Base-by-base conservation (phyloP, 2,329 filamentous ascomycete genomes). In the Ophiosphaerella korrae region DNA sequence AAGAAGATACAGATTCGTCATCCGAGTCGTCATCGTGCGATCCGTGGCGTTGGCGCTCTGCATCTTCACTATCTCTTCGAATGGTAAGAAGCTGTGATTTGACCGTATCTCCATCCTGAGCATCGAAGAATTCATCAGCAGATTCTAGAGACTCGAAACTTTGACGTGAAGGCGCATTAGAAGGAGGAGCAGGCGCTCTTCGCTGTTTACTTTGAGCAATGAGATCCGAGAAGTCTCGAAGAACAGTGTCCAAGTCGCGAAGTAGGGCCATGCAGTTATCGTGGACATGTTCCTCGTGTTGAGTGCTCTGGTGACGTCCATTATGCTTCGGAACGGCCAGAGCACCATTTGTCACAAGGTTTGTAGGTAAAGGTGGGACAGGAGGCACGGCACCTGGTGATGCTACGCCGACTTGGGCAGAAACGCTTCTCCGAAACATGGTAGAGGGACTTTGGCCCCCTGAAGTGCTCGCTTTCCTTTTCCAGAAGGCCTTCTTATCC, bases 111-210 rank as follows among this genome's bases (percentile, higher is more conserved):
- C 85, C 88, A 65, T 61, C 62, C 88, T 53, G 86, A 1, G 94
- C 94, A 71, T 99, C 94, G 64, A 97, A 99, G 75, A 97, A 99
- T 70, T 97, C 93, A 49, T 96, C 90, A 2, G 84, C 84, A 1
- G 89, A 88, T 38, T 66, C 68, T 26, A 87, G 82, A 0, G 92
- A 96, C 55, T 96, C 92, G 46, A 95, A 84, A 66, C 92, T 96
- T 65, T 82, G 80, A 33, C 85, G 78, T 9, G 83, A 81, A 12
- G 62, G 64, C 4, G 67, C 60, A 3, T 70, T 64, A 8, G 72
- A 67, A 18, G 58, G 47, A 39, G 85, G 80, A 16, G 75, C 63
- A 5, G 86, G 80, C 11, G 76, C 72, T 5, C 92, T 85, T 42
- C 92, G 83, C 34, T 88, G 84, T 72, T 94, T 96, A 75, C 87